Evolutionary conservation across 495 filamentous ascomycete genomes (phyloP), one percentile per base, ranked within the genome.

Genomic region (Penicillium chermesinum): DNA sequence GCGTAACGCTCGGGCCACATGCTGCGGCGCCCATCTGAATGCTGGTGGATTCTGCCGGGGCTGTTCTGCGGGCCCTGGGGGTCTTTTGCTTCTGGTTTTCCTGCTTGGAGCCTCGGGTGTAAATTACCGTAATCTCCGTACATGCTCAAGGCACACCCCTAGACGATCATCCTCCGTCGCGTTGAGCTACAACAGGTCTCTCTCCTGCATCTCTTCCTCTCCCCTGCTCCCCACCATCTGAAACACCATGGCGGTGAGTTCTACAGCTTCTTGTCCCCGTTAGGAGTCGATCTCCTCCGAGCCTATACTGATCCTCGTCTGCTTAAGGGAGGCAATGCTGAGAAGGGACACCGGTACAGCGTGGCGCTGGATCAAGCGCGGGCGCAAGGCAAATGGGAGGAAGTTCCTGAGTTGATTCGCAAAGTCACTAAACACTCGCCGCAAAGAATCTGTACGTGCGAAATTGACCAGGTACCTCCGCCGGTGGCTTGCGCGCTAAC

Each of bases 381-480:
- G 48, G 93, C 87, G 61, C 81, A 91, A 59, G 89, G 88, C 21
- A 83, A 79, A 58, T 98, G 93, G 93, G 78, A 87, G 50, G 86
- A 86, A 21, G 78, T 96, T n/a, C 86, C 86, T 21, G 93, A 96
- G 69, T 73, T 95, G 50, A 81, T 87, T 55, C 80, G 89, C 55
- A 97, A 98, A 69, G 79, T 96, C 50, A 85, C 81, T 57, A 96
- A 97, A 60, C 91, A 97, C 78, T 88, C 89, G 50, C 85, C 89
- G 38, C 82, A 91, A 25, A 82, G 86, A 58, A 78, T 78, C 63
- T 96, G 93, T 96, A 83, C 49, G 56, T 51, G 16, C 13, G 27
- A 51, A 20, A 18, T 36, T 17, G 38, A 48, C 21, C 32, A 9
- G 2, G 30, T 44, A 32, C 48, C 50, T 41, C 43, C 39, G 46